Conservation (phyloP, 345 rosid genomes). For the Eucalyptus erythrocorys region DNA sequence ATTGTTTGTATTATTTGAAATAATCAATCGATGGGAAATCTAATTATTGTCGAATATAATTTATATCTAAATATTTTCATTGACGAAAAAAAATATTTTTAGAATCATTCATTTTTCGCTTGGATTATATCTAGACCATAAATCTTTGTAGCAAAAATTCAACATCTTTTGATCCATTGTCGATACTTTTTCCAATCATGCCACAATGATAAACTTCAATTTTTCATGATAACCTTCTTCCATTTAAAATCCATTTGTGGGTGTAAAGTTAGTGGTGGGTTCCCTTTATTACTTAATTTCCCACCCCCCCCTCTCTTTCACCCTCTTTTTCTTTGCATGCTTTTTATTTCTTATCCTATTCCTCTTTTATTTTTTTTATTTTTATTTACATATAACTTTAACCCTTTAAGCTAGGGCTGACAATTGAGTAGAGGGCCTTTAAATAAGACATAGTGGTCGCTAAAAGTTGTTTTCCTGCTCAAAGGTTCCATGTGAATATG, state of each 20-base stretch:
- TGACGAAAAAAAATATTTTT: no score
- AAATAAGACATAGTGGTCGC: background rate
- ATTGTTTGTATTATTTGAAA: background rate
- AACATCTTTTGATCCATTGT: background rate
- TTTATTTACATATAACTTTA: background rate
- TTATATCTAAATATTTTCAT: background rate
- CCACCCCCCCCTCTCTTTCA: background rate
- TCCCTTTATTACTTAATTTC: background rate
- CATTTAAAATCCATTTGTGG: background rate
- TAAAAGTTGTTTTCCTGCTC: background rate
- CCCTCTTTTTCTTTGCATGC: background rate
- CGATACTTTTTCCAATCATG: background rate
- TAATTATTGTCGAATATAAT: no score
- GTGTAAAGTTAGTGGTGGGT: background rate
- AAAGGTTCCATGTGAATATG: background rate
- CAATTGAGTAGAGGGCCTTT: background rate
- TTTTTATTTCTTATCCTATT: background rate
- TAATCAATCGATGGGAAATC: no score
- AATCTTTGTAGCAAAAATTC: background rate
- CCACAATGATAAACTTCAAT: background rate
- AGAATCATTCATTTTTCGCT: background rate
- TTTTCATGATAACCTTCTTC: background rate
- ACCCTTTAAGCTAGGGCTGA: background rate
- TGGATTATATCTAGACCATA: background rate
- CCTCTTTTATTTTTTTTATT: background rate